Base-by-base conservation (phyloP, 1,139 yeast species). In the Suhomyces atakaporum region DNA sequence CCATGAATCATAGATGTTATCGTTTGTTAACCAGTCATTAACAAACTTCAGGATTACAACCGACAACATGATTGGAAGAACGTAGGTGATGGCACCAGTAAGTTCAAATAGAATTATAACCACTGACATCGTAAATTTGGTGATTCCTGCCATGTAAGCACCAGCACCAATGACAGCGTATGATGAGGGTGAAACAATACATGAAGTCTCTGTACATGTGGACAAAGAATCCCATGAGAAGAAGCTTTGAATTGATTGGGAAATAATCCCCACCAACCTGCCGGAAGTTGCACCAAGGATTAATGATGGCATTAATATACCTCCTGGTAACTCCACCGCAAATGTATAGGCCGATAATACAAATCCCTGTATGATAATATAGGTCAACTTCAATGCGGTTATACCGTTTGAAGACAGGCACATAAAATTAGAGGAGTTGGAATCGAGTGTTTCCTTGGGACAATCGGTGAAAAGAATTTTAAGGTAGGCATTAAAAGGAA, bases 271-370 rank as follows among this genome's bases (percentile, higher is more conserved):
- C 5, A 83, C 49, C 5, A 82, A 60, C 35, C 96, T 60, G 0
- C 95, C 95, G 7, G 75, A 62, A 1, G 81, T 62, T 0, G 86
- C 94, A 3, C 95, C 95, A 12, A 83, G 65, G 0, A 79, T 78
- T 50, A 85, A 64, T 0, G 87, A 76, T 0, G 95, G 94, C 77
- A 81, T 77, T 39, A 85, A 60, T 3, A 84, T 68, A 0, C 94
- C 95, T 3, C 92, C 89, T 0, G 95, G 94, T 6, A 84, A 63
- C 23, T 73, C 68, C 1, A 79, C 66, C 1, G 90, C 86, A 57
- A 77, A 83, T 1, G 89, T 69, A 46, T 81, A 79, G 0, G 85
- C 71, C 0, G 86, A 66, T 11, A 82, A 60, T 0, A 80, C 40
- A 39, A 80, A 69, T 1, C 87, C 89, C 40, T 74, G 72, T 1